These are phyloP conservation scores for Drechslerella dactyloides DNA, from an alignment of 2,329 filamentous ascomycete genomes.

Conservation along the genomic window DNA sequence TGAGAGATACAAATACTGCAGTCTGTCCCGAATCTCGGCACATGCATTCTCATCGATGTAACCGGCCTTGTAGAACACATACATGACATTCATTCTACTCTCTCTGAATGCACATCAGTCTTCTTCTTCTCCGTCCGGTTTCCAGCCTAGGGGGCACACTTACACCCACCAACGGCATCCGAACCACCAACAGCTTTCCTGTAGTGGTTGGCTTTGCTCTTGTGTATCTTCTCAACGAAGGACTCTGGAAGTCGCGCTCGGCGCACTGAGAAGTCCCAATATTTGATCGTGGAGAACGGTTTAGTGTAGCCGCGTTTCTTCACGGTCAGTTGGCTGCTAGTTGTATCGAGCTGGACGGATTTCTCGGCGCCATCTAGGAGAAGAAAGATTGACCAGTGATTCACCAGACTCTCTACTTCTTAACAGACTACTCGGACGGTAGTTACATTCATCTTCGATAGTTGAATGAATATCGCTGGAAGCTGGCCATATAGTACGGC, in stretches of 20 bases:
- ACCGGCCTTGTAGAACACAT: not conserved
- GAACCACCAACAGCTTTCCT: not conserved
- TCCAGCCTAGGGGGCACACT: too few species aligned
- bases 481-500: not conserved
- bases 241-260: not conserved
- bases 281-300: not conserved
- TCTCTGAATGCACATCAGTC: not conserved
- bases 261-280: constrained; percentile 6
- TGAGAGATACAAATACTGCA: not conserved
- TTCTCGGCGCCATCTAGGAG: not conserved
- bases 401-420: not conserved
- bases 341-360: constrained; percentile 9
- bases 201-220: not conserved
- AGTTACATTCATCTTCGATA: not conserved
- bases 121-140: not conserved
- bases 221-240: constrained; percentile 2
- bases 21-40: not conserved
- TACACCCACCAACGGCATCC: constrained; percentile 32
- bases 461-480: not conserved
- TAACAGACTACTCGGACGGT: constrained; percentile 17
- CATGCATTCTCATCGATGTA: not conserved
- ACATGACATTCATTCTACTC: not conserved
- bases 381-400: constrained; percentile 21
- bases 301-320: not conserved
- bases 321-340: not conserved